A percentile compares a stretch with the other conserved stretches of the same genome.
These are phyloP conservation scores for Microcyclosporella mali DNA, from an alignment of 2,329 filamentous ascomycete species.

Conservation along the genomic window DNA sequence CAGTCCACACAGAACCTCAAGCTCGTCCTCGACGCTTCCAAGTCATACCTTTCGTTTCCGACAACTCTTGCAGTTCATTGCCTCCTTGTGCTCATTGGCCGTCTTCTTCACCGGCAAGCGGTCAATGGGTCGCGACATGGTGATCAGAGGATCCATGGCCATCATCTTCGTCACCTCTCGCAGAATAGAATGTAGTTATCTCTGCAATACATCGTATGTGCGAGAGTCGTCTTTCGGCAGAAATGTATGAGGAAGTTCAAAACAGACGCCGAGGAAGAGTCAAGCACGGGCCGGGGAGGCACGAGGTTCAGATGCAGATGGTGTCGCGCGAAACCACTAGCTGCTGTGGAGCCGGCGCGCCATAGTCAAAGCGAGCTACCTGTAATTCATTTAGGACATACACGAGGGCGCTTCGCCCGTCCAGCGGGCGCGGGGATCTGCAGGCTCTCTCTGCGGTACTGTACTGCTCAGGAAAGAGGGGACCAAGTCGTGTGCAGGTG, in stretches of 20 bases:
- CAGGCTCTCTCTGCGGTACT: no score
- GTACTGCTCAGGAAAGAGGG: no score
- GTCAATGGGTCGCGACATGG: slow-evolving; percentile 70
- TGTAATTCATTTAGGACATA: background rate
- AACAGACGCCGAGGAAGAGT: no score
- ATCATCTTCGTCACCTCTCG: slow-evolving; percentile 6
- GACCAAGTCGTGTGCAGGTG: no score
- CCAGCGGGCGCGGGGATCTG: background rate
- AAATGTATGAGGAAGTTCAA: background rate
- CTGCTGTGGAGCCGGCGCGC: slow-evolving; percentile 19
- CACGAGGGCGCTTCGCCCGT: background rate
- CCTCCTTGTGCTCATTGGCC: slow-evolving; percentile 72
- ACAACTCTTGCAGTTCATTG: slow-evolving; percentile 95
- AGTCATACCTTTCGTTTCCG: slow-evolving; percentile 77
- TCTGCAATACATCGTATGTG: background rate
- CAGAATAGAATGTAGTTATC: no score
- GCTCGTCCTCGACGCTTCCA: no score
- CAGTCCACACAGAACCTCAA: background rate
- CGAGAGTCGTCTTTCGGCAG: no score
- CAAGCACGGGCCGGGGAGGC: no score
- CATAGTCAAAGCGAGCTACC: slow-evolving; percentile 3
- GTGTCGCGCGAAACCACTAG: no score
- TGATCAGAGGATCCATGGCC: slow-evolving; percentile 25
- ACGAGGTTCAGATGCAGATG: no score
- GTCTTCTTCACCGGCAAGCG: slow-evolving; percentile 64